Conservation (phyloP, 1,284 basidiomycete genomes). For the Cutaneotrichosporon mucoides region DNA sequence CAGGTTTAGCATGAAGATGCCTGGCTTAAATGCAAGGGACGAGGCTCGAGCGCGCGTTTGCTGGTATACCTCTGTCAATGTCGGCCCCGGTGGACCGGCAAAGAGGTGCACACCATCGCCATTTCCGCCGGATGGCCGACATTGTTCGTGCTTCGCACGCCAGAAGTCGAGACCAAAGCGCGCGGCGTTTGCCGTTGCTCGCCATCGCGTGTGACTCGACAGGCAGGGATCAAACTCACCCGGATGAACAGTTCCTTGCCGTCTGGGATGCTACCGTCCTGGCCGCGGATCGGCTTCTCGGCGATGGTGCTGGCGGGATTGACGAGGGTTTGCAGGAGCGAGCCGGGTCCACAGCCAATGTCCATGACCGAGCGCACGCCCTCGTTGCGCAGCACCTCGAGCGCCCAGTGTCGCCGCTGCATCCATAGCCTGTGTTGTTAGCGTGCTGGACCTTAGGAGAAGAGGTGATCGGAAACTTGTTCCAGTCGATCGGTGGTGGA, state of each 20-base stretch:
- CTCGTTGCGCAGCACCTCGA: slow-evolving; percentile 42
- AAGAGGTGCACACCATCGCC: too few species aligned
- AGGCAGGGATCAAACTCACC: slow-evolving; percentile 24
- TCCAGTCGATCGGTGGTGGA: too few species aligned
- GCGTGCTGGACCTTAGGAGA: too few species aligned
- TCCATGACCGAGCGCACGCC: slow-evolving; percentile 44
- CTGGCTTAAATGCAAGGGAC: background rate
- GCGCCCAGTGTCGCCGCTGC: slow-evolving; percentile 46
- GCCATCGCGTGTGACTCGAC: too few species aligned
- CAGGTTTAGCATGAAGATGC: too few species aligned
- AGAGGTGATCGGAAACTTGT: too few species aligned
- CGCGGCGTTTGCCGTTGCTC: background rate
- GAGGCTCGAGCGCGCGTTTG: too few species aligned
- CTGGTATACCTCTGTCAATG: too few species aligned
- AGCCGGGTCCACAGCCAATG: slow-evolving; percentile 47
- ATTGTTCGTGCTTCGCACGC: too few species aligned
- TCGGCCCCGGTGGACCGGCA: too few species aligned
- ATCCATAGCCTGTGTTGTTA: slow-evolving; percentile 38
- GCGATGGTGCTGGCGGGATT: slow-evolving; percentile 38
- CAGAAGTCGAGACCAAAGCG: background rate
- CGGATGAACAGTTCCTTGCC: slow-evolving; percentile 38
- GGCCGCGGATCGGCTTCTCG: slow-evolving; percentile 36
- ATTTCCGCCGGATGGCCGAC: too few species aligned
- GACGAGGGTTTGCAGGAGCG: slow-evolving; percentile 43
- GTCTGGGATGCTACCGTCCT: slow-evolving; percentile 8